Base-by-base conservation (phyloP, 768 basidiomycete genomes). In the Lyophyllum decastes region DNA sequence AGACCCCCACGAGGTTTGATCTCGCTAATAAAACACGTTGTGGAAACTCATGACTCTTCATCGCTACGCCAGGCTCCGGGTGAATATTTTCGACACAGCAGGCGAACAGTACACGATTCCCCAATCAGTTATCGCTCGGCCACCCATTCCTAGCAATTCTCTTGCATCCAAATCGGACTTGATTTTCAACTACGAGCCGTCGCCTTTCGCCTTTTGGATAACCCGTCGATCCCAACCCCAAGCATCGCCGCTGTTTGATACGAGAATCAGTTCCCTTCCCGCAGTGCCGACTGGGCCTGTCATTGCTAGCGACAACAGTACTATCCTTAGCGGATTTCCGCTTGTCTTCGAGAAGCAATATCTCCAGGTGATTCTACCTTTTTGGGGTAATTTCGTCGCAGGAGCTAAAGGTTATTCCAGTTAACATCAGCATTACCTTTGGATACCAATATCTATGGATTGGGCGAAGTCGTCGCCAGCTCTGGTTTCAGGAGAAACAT, bases 321-420 rank as follows among this genome's bases (percentile, higher is more conserved):
- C 85, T 0, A 79, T 81, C 2, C 74, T 92, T 17, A 77, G 85
- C 54, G 85, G 80, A 0, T 89, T 90, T 56, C 82, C 85, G 0
- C 74, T 93, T 11, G 82, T 93, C 12, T 92, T 92, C 64, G 90
- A 92, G 63, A 84, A 92, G 60, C 87, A 88, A 64, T 92, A 91
- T 66, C 78, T 93, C 21, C 89, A 92, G 79, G 83, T 84, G 55
- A 49, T 19, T 27, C 11, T 1, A 12, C 8, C 8, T 17, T 26
- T 22, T 27, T 9, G 9, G 21, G 4, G 2, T 24, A 8, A 2
- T 24, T 14, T 45, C 19, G 8, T 10, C 4, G 4, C 11, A 2
- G 10, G 24, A 4, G 4, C 21, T 43, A 21, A 43, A 44, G 16
- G 8, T 19, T 41, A 21, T 33, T 43, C 1, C 58, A 86, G 85